Conservation (phyloP, 306 rosid species). For the Dryas drummondii region DNA sequence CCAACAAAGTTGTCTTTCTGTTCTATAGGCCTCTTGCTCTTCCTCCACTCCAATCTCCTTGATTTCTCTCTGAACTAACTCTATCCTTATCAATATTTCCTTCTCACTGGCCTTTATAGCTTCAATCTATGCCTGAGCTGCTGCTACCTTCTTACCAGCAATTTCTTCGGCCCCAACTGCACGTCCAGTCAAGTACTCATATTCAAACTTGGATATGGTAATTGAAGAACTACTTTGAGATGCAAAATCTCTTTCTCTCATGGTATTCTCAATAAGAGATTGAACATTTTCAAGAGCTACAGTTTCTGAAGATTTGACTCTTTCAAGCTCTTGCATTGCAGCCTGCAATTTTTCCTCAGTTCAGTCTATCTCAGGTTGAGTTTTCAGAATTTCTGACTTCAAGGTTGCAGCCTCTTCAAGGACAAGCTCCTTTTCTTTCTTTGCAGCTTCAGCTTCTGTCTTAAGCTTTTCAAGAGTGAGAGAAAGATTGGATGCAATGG, state of each 20-base stretch:
- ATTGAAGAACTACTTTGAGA: conserved; percentile 55
- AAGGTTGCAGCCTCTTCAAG: conserved; percentile 44
- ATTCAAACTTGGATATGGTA: conserved; percentile 77
- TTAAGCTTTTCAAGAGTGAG: conserved; percentile 57
- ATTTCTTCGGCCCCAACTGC: conserved; percentile 72
- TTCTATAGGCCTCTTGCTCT: conserved; percentile 36
- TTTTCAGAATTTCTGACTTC: conserved; percentile 45
- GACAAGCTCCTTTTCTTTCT: conserved; percentile 48
- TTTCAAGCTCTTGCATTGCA: conserved; percentile 68
- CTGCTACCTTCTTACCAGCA: conserved; percentile 83
- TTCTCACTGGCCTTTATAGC: conserved; percentile 89
- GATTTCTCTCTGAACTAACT: conserved; percentile 53
- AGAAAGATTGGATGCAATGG: conserved; percentile 51
- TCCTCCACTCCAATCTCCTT: conserved; percentile 47
- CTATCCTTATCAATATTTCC: conserved; percentile 59
- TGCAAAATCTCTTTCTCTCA: conserved; percentile 54
- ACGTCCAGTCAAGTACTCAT: conserved; percentile 63
- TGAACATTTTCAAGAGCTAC: conserved; percentile 60
- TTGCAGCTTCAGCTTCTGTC: conserved; percentile 50
- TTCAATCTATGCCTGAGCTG: conserved; percentile 82
- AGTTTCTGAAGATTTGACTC: conserved; percentile 55
- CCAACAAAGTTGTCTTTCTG: conserved; percentile 37
- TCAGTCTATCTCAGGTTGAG: conserved; percentile 55
- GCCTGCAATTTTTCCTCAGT: conserved; percentile 62
- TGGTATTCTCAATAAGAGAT: conserved; percentile 49